Percentiles rank a stretch among this genome's conserved stretches.
Conservation (phyloP, 768 basidiomycete species). For the Cantharellus anzutake region DNA sequence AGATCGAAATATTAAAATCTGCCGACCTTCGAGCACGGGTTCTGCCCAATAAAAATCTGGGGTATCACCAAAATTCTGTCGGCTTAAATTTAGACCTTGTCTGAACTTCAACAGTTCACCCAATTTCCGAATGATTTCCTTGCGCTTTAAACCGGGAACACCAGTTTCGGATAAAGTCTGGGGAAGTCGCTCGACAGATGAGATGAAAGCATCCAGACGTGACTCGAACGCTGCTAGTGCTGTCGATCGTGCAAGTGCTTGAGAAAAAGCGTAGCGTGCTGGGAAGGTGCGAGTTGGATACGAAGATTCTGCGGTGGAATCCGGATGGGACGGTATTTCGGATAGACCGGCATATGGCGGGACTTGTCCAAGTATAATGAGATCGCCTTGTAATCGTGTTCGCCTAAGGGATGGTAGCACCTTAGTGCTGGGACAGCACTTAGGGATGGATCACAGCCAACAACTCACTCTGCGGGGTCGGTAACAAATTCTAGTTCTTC, state of each 20-base stretch:
- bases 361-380: slow-evolving; percentile 70
- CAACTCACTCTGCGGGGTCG: slow-evolving; percentile 66
- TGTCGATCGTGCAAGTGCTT: slow-evolving; percentile 79
- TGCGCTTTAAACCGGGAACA: slow-evolving; percentile 63
- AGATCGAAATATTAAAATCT: background rate
- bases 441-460: background rate
- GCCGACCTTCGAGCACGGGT: slow-evolving; percentile 66
- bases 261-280: slow-evolving; percentile 80
- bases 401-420: slow-evolving; percentile 25
- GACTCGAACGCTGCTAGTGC: slow-evolving; percentile 75
- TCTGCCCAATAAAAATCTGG: slow-evolving; percentile 94
- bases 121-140: slow-evolving; percentile 76
- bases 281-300: slow-evolving; percentile 56
- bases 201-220: slow-evolving; percentile 64
- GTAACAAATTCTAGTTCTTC: slow-evolving; percentile 88
- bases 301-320: slow-evolving; percentile 10
- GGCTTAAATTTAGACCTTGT: slow-evolving; percentile 77
- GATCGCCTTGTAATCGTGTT: slow-evolving; percentile 77
- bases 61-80: slow-evolving; percentile 74
- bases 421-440: slow-evolving; percentile 3
- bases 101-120: slow-evolving; percentile 84
- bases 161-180: slow-evolving; percentile 59
- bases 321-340: slow-evolving; percentile 17
- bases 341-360: slow-evolving; percentile 32
- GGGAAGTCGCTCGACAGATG: slow-evolving; percentile 64